Percentiles rank a stretch among this genome's conserved stretches.
These are phyloP conservation scores for Pulveroboletus sp. DNA, from an alignment of 768 basidiomycete genomes.

Conservation along the genomic window DNA sequence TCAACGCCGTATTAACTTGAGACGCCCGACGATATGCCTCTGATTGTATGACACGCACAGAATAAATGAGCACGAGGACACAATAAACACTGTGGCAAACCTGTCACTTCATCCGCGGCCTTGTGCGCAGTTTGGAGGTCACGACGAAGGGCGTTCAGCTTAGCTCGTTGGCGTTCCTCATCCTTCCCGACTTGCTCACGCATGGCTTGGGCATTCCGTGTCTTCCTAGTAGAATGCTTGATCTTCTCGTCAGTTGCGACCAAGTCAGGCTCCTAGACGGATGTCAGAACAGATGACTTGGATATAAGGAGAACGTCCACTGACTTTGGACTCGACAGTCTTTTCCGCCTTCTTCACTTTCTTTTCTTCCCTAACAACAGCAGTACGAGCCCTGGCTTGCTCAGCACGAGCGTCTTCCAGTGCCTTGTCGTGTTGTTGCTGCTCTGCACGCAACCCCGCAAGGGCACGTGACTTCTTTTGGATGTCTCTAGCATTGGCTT, in stretches of 20 bases:
- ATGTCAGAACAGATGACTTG: neutral
- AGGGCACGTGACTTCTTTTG: slow-evolving; percentile 71
- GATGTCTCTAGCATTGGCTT: slow-evolving; percentile 65
- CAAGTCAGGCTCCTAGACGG: slow-evolving; percentile 73
- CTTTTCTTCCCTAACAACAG: slow-evolving; percentile 81
- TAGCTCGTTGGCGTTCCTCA: slow-evolving; percentile 44
- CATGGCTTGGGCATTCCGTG: slow-evolving; percentile 61
- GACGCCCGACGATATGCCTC: slow-evolving; percentile 74
- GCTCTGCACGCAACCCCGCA: slow-evolving; percentile 60
- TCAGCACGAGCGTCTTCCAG: slow-evolving; percentile 71
- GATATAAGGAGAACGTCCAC: slow-evolving; percentile 8
- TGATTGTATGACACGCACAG: slow-evolving; percentile 26
- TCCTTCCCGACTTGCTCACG: slow-evolving; percentile 63
- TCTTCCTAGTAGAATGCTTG: slow-evolving; percentile 75
- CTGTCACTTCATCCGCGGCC: slow-evolving; percentile 75
- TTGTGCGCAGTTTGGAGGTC: slow-evolving; percentile 65
- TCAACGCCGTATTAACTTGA: slow-evolving; percentile 71
- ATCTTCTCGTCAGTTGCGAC: slow-evolving; percentile 84
- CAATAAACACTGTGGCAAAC: slow-evolving; percentile 35
- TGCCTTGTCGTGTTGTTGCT: slow-evolving; percentile 62
- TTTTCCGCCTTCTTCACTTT: slow-evolving; percentile 90
- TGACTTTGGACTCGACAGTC: slow-evolving; percentile 74
- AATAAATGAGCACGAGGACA: neutral
- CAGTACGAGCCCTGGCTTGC: slow-evolving; percentile 72
- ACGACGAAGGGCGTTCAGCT: slow-evolving; percentile 50